Base-by-base conservation (phyloP, 2,329 filamentous ascomycete species). In the Aureobasidium sp. region DNA sequence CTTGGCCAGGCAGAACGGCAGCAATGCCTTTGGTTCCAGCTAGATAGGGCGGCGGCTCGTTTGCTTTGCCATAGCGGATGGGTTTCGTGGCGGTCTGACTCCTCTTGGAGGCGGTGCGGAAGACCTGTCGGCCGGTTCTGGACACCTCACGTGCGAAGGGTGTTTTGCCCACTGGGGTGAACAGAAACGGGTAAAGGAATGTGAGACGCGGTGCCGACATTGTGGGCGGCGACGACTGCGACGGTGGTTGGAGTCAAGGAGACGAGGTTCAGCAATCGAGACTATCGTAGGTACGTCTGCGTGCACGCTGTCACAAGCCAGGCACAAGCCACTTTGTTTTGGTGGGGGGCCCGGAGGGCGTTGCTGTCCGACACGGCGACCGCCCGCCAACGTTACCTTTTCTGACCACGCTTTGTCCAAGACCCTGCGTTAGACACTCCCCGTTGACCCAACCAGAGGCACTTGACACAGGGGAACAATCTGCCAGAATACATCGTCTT, bases 121-220 rank as follows among this genome's bases (percentile, higher is more conserved):
- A 69, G 37, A 69, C 68, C 62, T 69, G 65, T 43, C 67, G 68
- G 24, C 66, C 64, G 32, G 67, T 66, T 17, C 69, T 67, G 60
- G 64, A 65, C 20, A 66, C 67, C 24, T 65, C 67, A 66, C 69
- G 67, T 8, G 64, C 57, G n/a, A 60, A 60, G 5, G 56, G 66
- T 17, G 67, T 69, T 46, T 60, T 66, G 59, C 66, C 70, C 8
- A 69, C 65, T 1, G 75, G 69, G 51, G 72, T 73, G 57, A 73
- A 78, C 50, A 80, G 70, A 68, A 76, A 73, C 0, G 78, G 78
- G 74, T 77, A 80, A 46, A 80, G 71, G 66, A 79, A 79, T 29
- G 76, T 75, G 50, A 81, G 68, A 47, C 75, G 74, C 15, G 77
- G 77, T 48, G 74, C 68, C 20, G 77, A 73, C 77, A 79, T 79